Conservation (phyloP, 2,329 filamentous ascomycete species). For the Talaromyces sp. region DNA sequence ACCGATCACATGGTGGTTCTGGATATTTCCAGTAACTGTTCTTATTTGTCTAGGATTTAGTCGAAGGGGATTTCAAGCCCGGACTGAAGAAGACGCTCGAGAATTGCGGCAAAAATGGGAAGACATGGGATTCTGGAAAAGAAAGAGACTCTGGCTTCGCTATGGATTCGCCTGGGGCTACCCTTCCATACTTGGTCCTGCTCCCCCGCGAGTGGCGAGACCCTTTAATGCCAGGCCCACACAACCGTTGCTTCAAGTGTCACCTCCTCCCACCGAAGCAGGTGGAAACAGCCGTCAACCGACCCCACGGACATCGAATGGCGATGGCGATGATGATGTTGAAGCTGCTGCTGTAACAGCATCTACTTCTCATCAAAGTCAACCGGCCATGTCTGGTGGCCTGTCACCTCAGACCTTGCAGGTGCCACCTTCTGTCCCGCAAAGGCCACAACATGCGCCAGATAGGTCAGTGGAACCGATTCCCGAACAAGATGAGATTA, state of each 20-base stretch:
- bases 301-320: conserved; percentile 4
- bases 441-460: background rate
- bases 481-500: conserved; percentile 8
- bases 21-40: conserved; percentile 22
- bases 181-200: conserved; percentile 28
- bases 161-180: conserved; percentile 32
- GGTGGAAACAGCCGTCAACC: conserved; percentile 8
- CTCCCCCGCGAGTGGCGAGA: conserved; percentile 21
- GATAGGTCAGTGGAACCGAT: background rate
- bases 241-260: conserved; percentile 15
- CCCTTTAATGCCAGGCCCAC: background rate
- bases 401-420: background rate
- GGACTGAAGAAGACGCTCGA: conserved; percentile 26
- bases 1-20: conserved; percentile 29
- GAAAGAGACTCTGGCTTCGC: conserved; percentile 26
- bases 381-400: conserved; percentile 1
- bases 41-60: conserved; percentile 25
- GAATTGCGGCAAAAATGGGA: conserved; percentile 28
- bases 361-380: background rate
- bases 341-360: background rate
- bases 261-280: conserved; percentile 6
- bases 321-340: background rate
- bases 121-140: conserved; percentile 24
- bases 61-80: conserved; percentile 28
- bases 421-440: background rate